Conservation (phyloP, 1,284 basidiomycete species). For the Ganoderma lucidum region DNA sequence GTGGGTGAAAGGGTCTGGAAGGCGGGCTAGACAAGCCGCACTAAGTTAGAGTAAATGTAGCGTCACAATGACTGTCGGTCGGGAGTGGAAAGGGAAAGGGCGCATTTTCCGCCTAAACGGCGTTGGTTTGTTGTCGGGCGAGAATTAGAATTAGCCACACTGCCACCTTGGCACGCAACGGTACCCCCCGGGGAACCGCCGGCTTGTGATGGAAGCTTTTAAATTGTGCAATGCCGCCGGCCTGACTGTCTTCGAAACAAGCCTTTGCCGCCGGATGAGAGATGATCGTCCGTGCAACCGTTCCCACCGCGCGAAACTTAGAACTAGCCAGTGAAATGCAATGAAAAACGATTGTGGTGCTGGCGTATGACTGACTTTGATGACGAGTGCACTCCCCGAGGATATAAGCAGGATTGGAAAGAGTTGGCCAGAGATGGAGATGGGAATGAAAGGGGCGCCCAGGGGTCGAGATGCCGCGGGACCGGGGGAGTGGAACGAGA, state of each 20-base stretch:
- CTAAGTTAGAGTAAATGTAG: neutral
- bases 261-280: neutral
- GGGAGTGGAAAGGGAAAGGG: neutral
- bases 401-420: neutral
- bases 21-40: neutral
- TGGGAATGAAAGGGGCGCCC: neutral
- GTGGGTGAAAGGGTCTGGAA: neutral
- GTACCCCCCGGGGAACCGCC: constrained; percentile 18
- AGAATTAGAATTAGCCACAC: constrained; percentile 15
- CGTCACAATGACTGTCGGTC: neutral
- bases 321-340: no score
- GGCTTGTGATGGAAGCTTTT: constrained; percentile 8
- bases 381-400: neutral
- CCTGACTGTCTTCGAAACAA: constrained; percentile 9
- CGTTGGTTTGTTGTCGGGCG: neutral
- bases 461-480: constrained; percentile 18
- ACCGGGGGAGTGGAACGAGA: constrained; percentile 16
- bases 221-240: constrained; percentile 17
- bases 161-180: constrained; percentile 14
- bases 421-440: neutral
- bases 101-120: neutral
- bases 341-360: neutral
- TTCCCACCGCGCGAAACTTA: neutral
- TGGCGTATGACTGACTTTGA: neutral
- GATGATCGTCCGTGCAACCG: neutral